Percentiles rank a stretch among this genome's conserved stretches.
Conservation (phyloP, 768 basidiomycete genomes). For the Hemileccinum impolitum region DNA sequence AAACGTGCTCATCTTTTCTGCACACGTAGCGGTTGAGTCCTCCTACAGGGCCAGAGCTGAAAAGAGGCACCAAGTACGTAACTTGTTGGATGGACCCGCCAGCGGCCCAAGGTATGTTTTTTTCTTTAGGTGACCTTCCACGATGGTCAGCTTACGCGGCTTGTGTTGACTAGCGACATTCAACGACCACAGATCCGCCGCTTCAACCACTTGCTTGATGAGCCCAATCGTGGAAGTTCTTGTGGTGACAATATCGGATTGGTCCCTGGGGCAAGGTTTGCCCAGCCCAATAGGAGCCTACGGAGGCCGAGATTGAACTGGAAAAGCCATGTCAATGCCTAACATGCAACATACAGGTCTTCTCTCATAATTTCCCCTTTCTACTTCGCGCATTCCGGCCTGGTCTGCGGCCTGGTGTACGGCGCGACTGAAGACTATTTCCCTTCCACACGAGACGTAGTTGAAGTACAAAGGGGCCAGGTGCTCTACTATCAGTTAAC, state of each 20-base stretch:
- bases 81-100: too few species aligned
- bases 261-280: too few species aligned
- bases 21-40: too few species aligned
- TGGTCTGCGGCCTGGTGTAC: background rate
- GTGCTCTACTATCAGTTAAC: background rate
- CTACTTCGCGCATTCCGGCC: background rate
- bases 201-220: background rate
- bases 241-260: background rate
- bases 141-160: background rate
- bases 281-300: too few species aligned
- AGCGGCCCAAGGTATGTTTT: too few species aligned
- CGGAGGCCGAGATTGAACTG: background rate
- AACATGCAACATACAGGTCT: background rate
- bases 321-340: background rate
- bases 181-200: background rate
- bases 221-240: background rate
- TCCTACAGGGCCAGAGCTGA: too few species aligned
- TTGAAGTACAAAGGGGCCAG: constrained; percentile 1
- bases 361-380: too few species aligned
- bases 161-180: background rate
- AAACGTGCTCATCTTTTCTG: too few species aligned
- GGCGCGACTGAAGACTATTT: background rate
- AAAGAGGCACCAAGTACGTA: too few species aligned
- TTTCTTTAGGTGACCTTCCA: background rate
- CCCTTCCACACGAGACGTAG: background rate